phyloP scores from a whole-genome alignment of 1,284 basidiomycete genomes.

The Melampsora americana region DNA sequence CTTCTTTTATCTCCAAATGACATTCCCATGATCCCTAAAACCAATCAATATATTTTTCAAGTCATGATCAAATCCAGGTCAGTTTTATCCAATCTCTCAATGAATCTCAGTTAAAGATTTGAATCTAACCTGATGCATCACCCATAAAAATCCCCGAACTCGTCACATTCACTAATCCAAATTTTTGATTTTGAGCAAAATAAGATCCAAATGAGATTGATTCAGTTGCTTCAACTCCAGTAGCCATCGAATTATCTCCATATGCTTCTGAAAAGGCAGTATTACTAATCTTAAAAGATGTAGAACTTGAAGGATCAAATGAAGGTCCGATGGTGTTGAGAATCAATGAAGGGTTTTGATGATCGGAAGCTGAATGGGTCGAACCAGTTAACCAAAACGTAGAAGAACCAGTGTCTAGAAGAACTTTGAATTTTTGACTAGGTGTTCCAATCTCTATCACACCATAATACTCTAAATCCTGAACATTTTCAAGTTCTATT shows the following conservation, averaged over 20 bases:
- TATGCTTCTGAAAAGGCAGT: constrained; percentile 70
- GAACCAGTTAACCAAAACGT: constrained; percentile 69
- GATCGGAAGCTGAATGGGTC: constrained; percentile 58
- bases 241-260: constrained; percentile 70
- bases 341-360: constrained; percentile 52
- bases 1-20: background rate
- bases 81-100: background rate
- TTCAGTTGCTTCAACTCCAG: constrained; percentile 68
- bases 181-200: constrained; percentile 51
- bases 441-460: constrained; percentile 52
- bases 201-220: constrained; percentile 52
- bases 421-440: constrained; percentile 55
- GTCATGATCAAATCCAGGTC: background rate
- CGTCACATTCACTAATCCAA: constrained; percentile 48
- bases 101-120: background rate
- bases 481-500: background rate
- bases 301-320: constrained; percentile 49
- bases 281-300: constrained; percentile 47
- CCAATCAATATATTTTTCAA: no score
- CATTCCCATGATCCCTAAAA: constrained; percentile 2
- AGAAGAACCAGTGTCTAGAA: constrained; percentile 70
- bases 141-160: constrained; percentile 25
- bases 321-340: constrained; percentile 47
- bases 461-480: constrained; percentile 39
- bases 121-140: constrained; percentile 36